phyloP scores from a whole-genome alignment of 495 filamentous ascomycete genomes.

The Penicillium odoratum region DNA sequence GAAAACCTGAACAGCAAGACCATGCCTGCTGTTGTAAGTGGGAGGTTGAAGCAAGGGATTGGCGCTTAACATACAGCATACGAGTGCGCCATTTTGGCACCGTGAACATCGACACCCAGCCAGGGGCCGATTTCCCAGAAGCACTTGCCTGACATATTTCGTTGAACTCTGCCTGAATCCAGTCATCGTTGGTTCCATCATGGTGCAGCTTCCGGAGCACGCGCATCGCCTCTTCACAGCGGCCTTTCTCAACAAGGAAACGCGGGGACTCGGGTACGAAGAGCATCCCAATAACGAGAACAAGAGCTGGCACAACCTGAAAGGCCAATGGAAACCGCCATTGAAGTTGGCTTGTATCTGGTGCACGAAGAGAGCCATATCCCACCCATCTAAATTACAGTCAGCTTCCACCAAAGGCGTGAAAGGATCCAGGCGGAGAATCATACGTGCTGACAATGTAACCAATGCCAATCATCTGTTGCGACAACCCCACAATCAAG shows the following conservation, averaged over 20 bases:
- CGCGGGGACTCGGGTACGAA: slow-evolving; percentile 58
- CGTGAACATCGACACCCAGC: slow-evolving; percentile 54
- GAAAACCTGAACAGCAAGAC: slow-evolving; percentile 37
- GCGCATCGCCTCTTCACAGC: slow-evolving; percentile 44
- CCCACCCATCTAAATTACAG: slow-evolving; percentile 51
- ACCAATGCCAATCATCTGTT: slow-evolving; percentile 60
- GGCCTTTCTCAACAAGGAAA: slow-evolving; percentile 52
- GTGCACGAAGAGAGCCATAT: slow-evolving; percentile 50
- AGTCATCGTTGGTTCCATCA: slow-evolving; percentile 49
- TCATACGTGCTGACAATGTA: slow-evolving; percentile 52
- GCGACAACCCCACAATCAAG: slow-evolving; percentile 56
- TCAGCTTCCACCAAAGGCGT: slow-evolving; percentile 1
- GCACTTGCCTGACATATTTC: slow-evolving; percentile 50
- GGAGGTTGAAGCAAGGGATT: slow-evolving; percentile 4
- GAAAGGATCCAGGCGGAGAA: background rate
- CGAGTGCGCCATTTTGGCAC: slow-evolving; percentile 51
- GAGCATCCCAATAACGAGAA: slow-evolving; percentile 48
- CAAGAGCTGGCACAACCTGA: slow-evolving; percentile 46
- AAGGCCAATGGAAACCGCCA: slow-evolving; percentile 59
- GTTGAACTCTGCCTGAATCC: slow-evolving; percentile 48
- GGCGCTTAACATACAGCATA: slow-evolving; percentile 37
- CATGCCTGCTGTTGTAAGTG: slow-evolving; percentile 6
- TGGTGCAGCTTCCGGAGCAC: slow-evolving; percentile 53
- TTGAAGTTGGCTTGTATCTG: slow-evolving; percentile 45
- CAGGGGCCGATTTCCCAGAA: slow-evolving; percentile 46